Conservation (phyloP, 441 rosid species). For the Bocquillonia castaneifolia region DNA sequence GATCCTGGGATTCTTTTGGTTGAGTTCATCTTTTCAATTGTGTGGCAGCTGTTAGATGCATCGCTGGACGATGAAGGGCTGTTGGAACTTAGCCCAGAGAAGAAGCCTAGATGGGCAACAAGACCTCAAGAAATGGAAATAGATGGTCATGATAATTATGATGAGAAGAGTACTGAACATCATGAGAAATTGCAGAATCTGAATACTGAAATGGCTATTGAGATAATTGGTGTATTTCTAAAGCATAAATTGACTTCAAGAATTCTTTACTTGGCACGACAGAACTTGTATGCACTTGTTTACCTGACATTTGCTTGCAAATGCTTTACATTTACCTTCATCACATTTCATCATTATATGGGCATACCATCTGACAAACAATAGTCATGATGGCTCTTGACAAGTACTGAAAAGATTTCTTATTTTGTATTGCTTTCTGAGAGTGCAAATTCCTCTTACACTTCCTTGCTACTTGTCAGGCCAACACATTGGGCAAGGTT, state of each 20-base stretch:
- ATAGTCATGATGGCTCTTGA: constrained; percentile 12
- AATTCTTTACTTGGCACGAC: constrained; percentile 73
- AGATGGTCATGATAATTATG: constrained; percentile 47
- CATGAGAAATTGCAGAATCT: constrained; percentile 47
- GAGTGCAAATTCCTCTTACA: constrained; percentile 20
- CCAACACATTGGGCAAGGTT: constrained; percentile 67
- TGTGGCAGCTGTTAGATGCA: constrained; percentile 90
- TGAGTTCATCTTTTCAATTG: constrained; percentile 67
- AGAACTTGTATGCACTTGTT: constrained; percentile 58
- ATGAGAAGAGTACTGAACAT: constrained; percentile 49
- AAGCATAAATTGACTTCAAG: constrained; percentile 64
- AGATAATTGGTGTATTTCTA: constrained; percentile 66
- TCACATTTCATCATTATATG: not conserved
- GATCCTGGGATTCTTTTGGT: constrained; percentile 72
- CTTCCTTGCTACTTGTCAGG: constrained; percentile 27
- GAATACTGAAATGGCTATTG: constrained; percentile 77
- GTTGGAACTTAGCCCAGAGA: constrained; percentile 63
- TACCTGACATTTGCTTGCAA: not conserved
- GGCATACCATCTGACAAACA: not conserved
- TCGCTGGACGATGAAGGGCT: constrained; percentile 91
- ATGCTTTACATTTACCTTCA: not conserved
- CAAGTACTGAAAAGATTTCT: constrained; percentile 8
- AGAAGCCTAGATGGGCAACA: constrained; percentile 56
- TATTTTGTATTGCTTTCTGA: constrained; percentile 1
- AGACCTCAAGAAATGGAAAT: constrained; percentile 64